These are phyloP conservation scores for Fusarium verticillioides DNA, from an alignment of 2,329 filamentous ascomycete species.

Conservation along the genomic window DNA sequence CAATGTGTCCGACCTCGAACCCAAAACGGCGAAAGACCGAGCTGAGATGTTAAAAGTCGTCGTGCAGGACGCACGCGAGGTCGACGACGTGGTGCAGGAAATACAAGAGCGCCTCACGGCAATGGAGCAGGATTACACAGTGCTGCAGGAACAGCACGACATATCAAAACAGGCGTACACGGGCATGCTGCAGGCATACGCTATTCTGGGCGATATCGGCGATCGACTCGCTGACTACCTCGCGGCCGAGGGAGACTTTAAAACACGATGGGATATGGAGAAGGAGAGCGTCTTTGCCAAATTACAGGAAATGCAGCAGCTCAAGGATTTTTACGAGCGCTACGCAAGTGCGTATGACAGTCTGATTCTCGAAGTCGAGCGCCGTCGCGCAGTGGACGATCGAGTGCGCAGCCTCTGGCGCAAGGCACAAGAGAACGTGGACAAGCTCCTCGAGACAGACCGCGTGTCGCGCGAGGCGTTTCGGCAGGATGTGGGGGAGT, in stretches of 20 bases:
- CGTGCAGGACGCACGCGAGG: slow-evolving; percentile 73
- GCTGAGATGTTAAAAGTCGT: slow-evolving; percentile 86
- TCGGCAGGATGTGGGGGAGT: slow-evolving; percentile 84
- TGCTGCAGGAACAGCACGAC: slow-evolving; percentile 72
- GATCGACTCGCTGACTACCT: slow-evolving; percentile 73
- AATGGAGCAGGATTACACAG: slow-evolving; percentile 78
- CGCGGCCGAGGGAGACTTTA: slow-evolving; percentile 72
- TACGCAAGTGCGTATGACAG: slow-evolving; percentile 88
- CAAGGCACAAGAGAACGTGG: slow-evolving; percentile 81
- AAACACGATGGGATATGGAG: slow-evolving; percentile 77
- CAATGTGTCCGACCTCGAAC: slow-evolving; percentile 66
- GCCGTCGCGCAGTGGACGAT: slow-evolving; percentile 77
- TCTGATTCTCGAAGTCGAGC: slow-evolving; percentile 83
- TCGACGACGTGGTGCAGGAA: slow-evolving; percentile 73
- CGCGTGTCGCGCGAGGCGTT: slow-evolving; percentile 80
- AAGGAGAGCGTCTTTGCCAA: slow-evolving; percentile 74
- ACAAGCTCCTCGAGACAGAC: slow-evolving; percentile 80
- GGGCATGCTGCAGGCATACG: slow-evolving; percentile 71
- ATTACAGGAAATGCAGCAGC: slow-evolving; percentile 79
- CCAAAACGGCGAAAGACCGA: slow-evolving; percentile 79
- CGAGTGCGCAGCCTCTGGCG: slow-evolving; percentile 79
- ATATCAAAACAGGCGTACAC: slow-evolving; percentile 60
- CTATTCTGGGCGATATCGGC: slow-evolving; percentile 74
- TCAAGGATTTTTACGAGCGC: slow-evolving; percentile 86
- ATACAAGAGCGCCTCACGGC: slow-evolving; percentile 79